phyloP scores from a whole-genome alignment of 192 early-diverging fungal genomes.

The Blastocladiella britannica region DNA sequence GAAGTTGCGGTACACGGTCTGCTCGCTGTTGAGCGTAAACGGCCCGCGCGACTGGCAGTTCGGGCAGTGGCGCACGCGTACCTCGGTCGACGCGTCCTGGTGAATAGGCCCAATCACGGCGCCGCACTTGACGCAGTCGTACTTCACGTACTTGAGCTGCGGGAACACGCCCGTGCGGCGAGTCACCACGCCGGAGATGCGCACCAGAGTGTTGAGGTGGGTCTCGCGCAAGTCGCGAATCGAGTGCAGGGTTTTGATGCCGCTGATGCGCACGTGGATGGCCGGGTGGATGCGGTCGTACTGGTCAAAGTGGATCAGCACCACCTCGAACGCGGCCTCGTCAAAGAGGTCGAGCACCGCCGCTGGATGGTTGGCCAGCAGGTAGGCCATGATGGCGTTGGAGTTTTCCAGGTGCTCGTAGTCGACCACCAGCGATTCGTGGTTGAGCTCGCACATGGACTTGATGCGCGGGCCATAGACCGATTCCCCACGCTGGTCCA shows the following conservation, averaged over 20 bases:
- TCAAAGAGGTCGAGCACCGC: conserved; percentile 84
- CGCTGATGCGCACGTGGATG: conserved; percentile 82
- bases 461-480: conserved; percentile 85
- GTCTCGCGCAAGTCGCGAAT: conserved; percentile 77
- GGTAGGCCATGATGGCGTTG: conserved; percentile 73
- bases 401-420: conserved; percentile 59
- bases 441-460: conserved; percentile 65
- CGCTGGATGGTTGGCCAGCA: conserved; percentile 66
- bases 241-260: conserved; percentile 60
- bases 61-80: conserved; percentile 60
- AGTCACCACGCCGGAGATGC: conserved; percentile 79
- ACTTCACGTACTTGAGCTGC: conserved; percentile 91
- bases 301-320: conserved; percentile 64
- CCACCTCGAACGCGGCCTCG: conserved; percentile 76
- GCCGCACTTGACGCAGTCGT: conserved; percentile 84
- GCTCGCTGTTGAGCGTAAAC: conserved; percentile 73
- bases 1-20: conserved; percentile 95
- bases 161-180: conserved; percentile 87
- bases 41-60: conserved; percentile 82
- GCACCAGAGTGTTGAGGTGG: conserved; percentile 78
- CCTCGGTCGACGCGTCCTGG: conserved; percentile 75
- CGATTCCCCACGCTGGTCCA: conserved; percentile 65
- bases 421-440: conserved; percentile 68
- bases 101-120: conserved; percentile 77
- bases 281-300: conserved; percentile 81